phyloP scores from a whole-genome alignment of 257 asterid genomes.

The Przewalskia tangutica region DNA sequence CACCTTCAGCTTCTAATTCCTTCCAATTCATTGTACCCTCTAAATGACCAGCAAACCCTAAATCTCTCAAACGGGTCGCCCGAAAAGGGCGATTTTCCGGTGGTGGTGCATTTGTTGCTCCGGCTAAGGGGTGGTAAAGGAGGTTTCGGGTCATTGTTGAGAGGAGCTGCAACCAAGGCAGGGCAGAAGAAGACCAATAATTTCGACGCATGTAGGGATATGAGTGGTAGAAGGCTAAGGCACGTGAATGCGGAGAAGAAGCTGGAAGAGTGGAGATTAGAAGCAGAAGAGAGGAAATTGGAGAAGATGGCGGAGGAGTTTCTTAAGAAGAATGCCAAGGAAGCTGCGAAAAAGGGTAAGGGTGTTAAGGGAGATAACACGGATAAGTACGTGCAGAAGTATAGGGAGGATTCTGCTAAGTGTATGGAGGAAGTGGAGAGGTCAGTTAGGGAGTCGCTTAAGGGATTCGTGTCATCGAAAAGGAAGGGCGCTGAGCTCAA shows the following conservation, averaged over 20 bases:
- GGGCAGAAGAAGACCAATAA: conserved; percentile 96
- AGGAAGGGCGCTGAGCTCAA: conserved; percentile 31
- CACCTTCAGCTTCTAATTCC: conserved; percentile 43
- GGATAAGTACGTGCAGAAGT: conserved; percentile 80
- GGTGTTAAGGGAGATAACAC: conserved; percentile 26
- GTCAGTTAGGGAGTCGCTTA: conserved; percentile 67
- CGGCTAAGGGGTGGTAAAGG: conserved; percentile 97
- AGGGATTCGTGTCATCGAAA: conserved; percentile 38
- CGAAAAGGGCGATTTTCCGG: conserved; percentile 20
- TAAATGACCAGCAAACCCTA: conserved; percentile 26
- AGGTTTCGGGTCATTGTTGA: conserved; percentile 81
- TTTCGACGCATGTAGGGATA: conserved; percentile 94
- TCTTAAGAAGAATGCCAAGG: conserved; percentile 65
- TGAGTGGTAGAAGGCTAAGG: conserved; percentile 95
- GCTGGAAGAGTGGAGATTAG: conserved; percentile 90
- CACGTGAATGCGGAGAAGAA: conserved; percentile 98
- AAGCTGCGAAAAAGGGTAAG: conserved; percentile 43
- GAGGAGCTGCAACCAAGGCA: conserved; percentile 97
- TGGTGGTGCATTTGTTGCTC: conserved; percentile 36
- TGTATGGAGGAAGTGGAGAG: conserved; percentile 80
- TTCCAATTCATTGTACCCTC: conserved; percentile 20
- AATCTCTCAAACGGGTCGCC: conserved; percentile 3
- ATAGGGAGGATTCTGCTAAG: conserved; percentile 68
- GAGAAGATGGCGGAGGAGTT: conserved; percentile 88
- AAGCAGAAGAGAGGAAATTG: conserved; percentile 74